phyloP scores from a whole-genome alignment of 2,329 filamentous ascomycete species.

The Zopfia rhizophila region DNA sequence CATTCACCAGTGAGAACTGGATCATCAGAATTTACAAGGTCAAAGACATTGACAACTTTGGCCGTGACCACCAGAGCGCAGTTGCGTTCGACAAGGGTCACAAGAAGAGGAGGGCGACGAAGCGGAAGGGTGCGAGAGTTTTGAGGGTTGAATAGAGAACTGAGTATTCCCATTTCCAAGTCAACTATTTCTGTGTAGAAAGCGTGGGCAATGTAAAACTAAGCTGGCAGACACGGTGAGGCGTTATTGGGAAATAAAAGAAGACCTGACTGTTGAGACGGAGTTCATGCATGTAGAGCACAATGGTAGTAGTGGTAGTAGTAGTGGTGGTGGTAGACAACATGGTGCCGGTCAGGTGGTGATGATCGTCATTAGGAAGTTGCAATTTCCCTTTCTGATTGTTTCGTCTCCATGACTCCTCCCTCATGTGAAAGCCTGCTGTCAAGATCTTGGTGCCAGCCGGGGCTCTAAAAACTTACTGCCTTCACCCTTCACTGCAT shows the following conservation, averaged over 20 bases:
- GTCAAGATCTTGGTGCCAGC: too few relatives aligned
- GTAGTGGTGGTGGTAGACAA: too few relatives aligned
- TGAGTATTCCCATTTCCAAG: constrained; percentile 13
- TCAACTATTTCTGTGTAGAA: constrained; percentile 20
- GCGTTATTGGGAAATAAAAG: constrained; percentile 45
- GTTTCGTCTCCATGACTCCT: too few relatives aligned
- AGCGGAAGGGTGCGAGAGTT: constrained; percentile 76
- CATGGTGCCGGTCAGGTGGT: too few relatives aligned
- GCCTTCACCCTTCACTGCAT: too few relatives aligned
- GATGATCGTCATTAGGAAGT: too few relatives aligned
- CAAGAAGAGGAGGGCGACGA: constrained; percentile 82
- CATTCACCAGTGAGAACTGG: constrained; percentile 99
- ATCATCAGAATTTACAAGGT: constrained; percentile 99
- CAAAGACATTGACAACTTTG: constrained; percentile 97
- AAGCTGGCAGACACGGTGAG: constrained; percentile 30
- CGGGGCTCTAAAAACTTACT: too few relatives aligned
- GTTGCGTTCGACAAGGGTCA: constrained; percentile 79
- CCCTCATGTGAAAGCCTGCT: too few relatives aligned
- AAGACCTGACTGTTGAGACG: too few relatives aligned
- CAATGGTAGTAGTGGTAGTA: too few relatives aligned
- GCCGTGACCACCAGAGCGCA: constrained; percentile 80
- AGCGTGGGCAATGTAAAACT: constrained; percentile 41
- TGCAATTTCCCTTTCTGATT: too few relatives aligned
- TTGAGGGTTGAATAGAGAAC: constrained; percentile 75
- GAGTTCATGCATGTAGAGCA: too few relatives aligned